phyloP scores from a whole-genome alignment of 768 basidiomycete genomes.

The Candolleomyces eurysporus region DNA sequence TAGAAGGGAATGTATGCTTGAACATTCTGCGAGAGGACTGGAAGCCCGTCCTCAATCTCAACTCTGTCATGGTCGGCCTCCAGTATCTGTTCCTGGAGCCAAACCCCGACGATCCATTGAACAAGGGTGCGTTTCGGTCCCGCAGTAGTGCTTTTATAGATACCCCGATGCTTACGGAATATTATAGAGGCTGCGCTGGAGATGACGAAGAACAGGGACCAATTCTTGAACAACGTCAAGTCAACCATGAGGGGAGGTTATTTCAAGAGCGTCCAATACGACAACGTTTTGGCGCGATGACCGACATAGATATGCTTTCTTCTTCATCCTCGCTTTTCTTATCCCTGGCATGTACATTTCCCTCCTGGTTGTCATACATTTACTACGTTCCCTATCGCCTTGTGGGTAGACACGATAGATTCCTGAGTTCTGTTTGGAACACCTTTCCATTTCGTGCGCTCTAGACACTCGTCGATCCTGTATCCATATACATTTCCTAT shows the following conservation, averaged over 20 bases:
- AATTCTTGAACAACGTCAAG: constrained; percentile 84
- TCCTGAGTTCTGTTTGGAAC: constrained; percentile 16
- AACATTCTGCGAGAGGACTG: constrained; percentile 99
- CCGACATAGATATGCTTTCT: constrained; percentile 8
- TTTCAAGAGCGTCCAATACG: constrained; percentile 79
- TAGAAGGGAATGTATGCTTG: constrained; percentile 97
- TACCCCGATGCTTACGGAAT: constrained; percentile 7
- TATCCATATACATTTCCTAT: constrained; percentile 8
- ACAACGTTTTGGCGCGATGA: constrained; percentile 62
- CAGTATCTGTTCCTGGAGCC: constrained; percentile 99
- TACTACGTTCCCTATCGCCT: constrained; percentile 19
- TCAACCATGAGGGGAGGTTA: constrained; percentile 78
- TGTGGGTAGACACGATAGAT: constrained; percentile 35
- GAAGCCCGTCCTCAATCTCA: constrained; percentile 98
- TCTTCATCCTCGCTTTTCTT: constrained; percentile 24
- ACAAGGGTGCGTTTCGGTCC: constrained; percentile 71
- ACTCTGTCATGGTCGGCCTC: constrained; percentile 96
- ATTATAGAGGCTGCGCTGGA: constrained; percentile 90
- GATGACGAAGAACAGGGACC: constrained; percentile 82
- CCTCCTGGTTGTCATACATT: constrained; percentile 23
- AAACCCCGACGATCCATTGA: constrained; percentile 96
- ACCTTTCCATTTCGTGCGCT: background rate
- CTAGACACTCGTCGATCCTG: constrained; percentile 9
- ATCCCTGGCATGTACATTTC: constrained; percentile 29
- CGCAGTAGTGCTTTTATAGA: background rate